These are phyloP conservation scores for Trichocomaceae sp. DNA, from an alignment of 2,329 filamentous ascomycete genomes.

Conservation along the genomic window DNA sequence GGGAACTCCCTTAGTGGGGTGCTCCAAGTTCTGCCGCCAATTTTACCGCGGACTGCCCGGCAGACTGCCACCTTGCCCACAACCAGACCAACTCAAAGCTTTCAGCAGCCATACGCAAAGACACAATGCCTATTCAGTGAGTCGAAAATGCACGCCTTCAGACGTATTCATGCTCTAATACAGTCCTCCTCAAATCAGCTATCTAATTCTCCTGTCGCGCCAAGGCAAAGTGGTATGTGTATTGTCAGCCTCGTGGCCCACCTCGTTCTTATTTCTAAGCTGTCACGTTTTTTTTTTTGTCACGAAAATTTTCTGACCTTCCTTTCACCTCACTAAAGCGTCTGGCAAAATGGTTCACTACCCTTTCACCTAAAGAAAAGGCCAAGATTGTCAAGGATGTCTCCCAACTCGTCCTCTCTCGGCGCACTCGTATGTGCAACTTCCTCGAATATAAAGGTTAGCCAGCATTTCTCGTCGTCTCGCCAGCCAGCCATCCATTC, in stretches of 20 bases:
- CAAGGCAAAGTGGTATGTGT: conserved; percentile 90
- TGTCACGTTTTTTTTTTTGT: conserved; percentile 23
- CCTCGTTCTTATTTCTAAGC: conserved; percentile 17
- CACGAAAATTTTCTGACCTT: conserved; percentile 34
- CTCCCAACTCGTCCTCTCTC: conserved; percentile 89
- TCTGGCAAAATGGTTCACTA: conserved; percentile 99
- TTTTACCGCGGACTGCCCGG: conserved; percentile 7
- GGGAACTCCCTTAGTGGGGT: conserved; percentile 8
- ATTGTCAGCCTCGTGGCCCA: conserved; percentile 41
- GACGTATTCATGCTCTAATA: conserved; percentile 17
- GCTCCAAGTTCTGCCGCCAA: conserved; percentile 4
- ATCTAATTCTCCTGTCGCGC: conserved; percentile 91
- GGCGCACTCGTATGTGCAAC: conserved; percentile 98
- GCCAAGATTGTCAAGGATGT: conserved; percentile 99
- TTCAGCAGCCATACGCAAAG: not conserved
- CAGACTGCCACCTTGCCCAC: conserved; percentile 10
- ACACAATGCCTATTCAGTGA: conserved; percentile 14
- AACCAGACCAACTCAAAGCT: conserved; percentile 10
- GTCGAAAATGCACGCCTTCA: not conserved
- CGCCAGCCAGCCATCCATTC: not conserved
- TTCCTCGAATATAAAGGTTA: conserved; percentile 98
- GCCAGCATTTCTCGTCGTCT: not conserved
- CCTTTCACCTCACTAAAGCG: conserved; percentile 54
- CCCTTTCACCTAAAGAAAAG: conserved; percentile 94
- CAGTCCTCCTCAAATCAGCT: conserved; percentile 52